Percentiles rank a stretch among this genome's conserved stretches.
Conservation (phyloP, 164 flowering plant genomes). For the Chloranthus sessilifolius region DNA sequence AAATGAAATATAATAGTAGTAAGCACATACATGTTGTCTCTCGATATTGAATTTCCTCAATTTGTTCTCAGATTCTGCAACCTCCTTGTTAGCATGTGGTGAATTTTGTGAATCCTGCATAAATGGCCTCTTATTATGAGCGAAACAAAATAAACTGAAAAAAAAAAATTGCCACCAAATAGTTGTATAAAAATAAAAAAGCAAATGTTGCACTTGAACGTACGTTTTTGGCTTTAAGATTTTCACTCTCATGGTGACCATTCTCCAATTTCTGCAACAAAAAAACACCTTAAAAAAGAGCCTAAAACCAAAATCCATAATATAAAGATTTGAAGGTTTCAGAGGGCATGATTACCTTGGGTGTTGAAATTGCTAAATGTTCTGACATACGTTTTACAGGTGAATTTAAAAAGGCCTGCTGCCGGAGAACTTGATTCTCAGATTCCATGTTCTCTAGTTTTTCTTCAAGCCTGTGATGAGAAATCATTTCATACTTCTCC, state of each 20-base stretch:
- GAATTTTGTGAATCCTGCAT: slow-evolving; percentile 60
- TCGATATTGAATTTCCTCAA: slow-evolving; percentile 56
- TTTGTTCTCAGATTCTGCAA: slow-evolving; percentile 55
- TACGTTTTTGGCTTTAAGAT: slow-evolving; percentile 38
- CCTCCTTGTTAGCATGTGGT: slow-evolving; percentile 45
- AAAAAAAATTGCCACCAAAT: not conserved
- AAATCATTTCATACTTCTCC: no score
- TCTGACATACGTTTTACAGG: slow-evolving; percentile 51
- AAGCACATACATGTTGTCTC: slow-evolving; percentile 67
- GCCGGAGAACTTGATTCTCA: slow-evolving; percentile 76
- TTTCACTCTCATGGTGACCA: slow-evolving; percentile 62
- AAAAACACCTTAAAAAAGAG: not conserved
- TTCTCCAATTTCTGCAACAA: slow-evolving; percentile 62
- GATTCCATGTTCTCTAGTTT: slow-evolving; percentile 73
- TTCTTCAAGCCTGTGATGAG: slow-evolving; percentile 65
- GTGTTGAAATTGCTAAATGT: slow-evolving; percentile 29
- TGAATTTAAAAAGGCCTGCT: slow-evolving; percentile 43
- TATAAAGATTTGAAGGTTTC: not conserved
- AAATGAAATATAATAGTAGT: not conserved
- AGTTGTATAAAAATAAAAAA: not conserved
- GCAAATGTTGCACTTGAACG: not conserved
- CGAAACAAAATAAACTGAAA: not conserved
- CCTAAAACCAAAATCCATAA: not conserved
- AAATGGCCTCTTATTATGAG: slow-evolving; percentile 7
- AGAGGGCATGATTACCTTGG: slow-evolving; percentile 28